Percentiles rank a stretch among this genome's conserved stretches.
These are phyloP conservation scores for Porphyrellus cyaneotinctus DNA, from an alignment of 768 basidiomycete genomes.

Conservation along the genomic window DNA sequence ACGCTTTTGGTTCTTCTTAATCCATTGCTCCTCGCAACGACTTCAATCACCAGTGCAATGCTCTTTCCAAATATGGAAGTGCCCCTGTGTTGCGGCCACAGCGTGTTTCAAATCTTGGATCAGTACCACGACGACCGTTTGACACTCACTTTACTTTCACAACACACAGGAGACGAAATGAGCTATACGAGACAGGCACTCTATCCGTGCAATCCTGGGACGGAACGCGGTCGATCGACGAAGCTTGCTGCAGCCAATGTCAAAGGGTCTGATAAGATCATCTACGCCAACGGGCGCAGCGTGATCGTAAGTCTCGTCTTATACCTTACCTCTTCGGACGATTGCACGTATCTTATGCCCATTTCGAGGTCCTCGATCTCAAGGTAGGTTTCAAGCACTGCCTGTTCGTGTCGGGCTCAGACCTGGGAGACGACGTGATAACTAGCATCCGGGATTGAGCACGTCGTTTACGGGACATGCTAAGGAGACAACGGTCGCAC, in stretches of 20 bases:
- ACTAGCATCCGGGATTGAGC: slow-evolving; percentile 61
- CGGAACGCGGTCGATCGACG: slow-evolving; percentile 62
- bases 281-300: slow-evolving; percentile 80
- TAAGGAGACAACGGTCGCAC: slow-evolving; percentile 82
- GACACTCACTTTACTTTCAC: neutral
- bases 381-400: slow-evolving; percentile 46
- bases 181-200: slow-evolving; percentile 47
- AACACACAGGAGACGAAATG: slow-evolving; percentile 32
- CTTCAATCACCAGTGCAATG: neutral
- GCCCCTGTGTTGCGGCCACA: slow-evolving; percentile 18
- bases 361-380: slow-evolving; percentile 70
- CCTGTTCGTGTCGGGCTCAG: neutral
- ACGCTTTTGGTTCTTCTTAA: neutral
- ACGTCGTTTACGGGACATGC: slow-evolving; percentile 75
- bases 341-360: neutral
- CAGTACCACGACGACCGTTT: neutral
- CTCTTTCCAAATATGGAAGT: slow-evolving; percentile 9
- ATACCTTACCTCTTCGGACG: neutral
- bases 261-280: slow-evolving; percentile 57
- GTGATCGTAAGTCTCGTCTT: slow-evolving; percentile 65
- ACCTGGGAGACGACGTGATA: neutral
- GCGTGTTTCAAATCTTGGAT: slow-evolving; percentile 7
- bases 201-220: slow-evolving; percentile 67
- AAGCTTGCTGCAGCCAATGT: slow-evolving; percentile 66
- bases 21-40: neutral